A percentile compares a stretch with the other conserved stretches of the same genome.
Conservation (phyloP, 768 basidiomycete genomes). For the Rossbeevera mucosa region DNA sequence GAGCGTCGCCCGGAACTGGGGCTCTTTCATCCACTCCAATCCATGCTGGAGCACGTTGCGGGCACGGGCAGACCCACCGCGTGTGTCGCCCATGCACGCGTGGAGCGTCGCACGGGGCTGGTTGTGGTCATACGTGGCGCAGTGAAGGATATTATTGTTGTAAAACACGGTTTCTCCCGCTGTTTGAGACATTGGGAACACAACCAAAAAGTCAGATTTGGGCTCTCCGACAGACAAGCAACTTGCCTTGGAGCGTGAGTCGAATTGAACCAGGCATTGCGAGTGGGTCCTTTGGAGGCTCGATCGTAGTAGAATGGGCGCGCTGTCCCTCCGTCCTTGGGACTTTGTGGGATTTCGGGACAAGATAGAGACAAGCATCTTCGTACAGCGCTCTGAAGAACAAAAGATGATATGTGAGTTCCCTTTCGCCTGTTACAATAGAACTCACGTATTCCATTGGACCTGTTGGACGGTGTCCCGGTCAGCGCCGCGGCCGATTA, state of each 20-base stretch:
- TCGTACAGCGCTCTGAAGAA: slow-evolving; percentile 56
- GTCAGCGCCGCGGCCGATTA: neutral
- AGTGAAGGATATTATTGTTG: slow-evolving; percentile 75
- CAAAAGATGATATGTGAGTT: neutral
- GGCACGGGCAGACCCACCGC: slow-evolving; percentile 59
- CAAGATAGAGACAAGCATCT: slow-evolving; percentile 66
- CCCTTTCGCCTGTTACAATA: neutral
- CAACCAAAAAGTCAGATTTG: neutral
- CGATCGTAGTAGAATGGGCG: slow-evolving; percentile 44
- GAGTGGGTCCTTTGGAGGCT: slow-evolving; percentile 52
- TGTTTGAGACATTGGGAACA: neutral
- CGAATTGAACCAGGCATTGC: slow-evolving; percentile 67
- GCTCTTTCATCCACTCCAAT: slow-evolving; percentile 62
- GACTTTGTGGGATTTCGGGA: slow-evolving; percentile 61
- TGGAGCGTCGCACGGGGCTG: slow-evolving; percentile 62
- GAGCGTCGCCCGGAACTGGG: slow-evolving; percentile 43
- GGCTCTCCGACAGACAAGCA: neutral
- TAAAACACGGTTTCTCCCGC: slow-evolving; percentile 79
- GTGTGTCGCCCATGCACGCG: slow-evolving; percentile 58
- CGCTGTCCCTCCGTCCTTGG: slow-evolving; percentile 59
- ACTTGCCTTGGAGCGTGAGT: slow-evolving; percentile 51
- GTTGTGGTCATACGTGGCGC: slow-evolving; percentile 54
- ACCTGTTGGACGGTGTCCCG: slow-evolving; percentile 39
- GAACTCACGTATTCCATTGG: slow-evolving; percentile 75
- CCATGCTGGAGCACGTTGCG: slow-evolving; percentile 75